phyloP scores from a whole-genome alignment of 257 asterid genomes.

The Fraxinus quadrangulata region DNA sequence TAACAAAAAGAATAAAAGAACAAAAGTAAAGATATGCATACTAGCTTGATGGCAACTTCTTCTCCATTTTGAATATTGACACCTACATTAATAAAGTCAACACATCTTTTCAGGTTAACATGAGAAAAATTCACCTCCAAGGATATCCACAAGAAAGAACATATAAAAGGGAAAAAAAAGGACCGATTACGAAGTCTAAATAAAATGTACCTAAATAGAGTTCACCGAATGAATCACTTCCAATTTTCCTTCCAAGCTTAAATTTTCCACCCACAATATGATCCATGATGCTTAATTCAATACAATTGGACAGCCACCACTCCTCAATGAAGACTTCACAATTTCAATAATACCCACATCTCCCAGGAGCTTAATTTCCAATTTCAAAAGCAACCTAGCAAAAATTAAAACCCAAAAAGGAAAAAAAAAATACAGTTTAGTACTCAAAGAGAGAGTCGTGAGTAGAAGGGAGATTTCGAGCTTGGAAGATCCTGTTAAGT shows the following conservation, averaged over 20 bases:
- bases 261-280: conserved; percentile 78
- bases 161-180: conserved; percentile 12
- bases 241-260: conserved; percentile 79
- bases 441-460: conserved; percentile 48
- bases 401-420: neutral
- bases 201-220: conserved; percentile 55
- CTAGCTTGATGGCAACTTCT: conserved; percentile 63
- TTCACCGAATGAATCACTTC: no score
- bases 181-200: neutral
- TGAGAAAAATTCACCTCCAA: neutral
- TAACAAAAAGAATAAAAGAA: no score
- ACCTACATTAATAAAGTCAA: conserved; percentile 45
- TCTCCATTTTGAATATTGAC: conserved; percentile 81
- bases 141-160: neutral
- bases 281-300: conserved; percentile 56
- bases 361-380: no score
- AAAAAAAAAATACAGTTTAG: neutral
- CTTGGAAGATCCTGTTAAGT: conserved; percentile 70
- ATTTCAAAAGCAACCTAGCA: no score
- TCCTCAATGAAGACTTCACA: no score
- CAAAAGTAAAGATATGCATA: no score
- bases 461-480: conserved; percentile 55
- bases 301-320: no score
- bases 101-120: neutral
- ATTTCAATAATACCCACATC: no score